phyloP scores from a whole-genome alignment of 1,284 basidiomycete species.

The Malassezia restricta region DNA sequence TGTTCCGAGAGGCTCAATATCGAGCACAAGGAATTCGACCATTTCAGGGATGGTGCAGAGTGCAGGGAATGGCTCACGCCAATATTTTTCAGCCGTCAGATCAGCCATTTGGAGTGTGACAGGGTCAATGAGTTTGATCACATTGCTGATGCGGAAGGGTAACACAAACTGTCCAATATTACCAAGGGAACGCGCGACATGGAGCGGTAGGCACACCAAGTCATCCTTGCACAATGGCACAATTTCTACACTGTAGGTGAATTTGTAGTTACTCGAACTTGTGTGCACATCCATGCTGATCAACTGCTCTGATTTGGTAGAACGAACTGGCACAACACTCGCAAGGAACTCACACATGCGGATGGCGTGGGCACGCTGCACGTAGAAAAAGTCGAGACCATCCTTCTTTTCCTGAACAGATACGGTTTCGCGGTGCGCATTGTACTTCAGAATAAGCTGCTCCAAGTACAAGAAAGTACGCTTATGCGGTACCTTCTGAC shows the following conservation, averaged over 20 bases:
- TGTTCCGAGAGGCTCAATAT: constrained; percentile 60
- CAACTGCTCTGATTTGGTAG: constrained; percentile 83
- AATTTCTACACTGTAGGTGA: constrained; percentile 94
- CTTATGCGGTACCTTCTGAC: constrained; percentile 80
- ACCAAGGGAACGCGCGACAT: constrained; percentile 66
- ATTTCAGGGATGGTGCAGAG: constrained; percentile 73
- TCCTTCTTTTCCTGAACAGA: constrained; percentile 84
- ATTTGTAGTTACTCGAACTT: constrained; percentile 89
- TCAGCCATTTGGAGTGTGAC: constrained; percentile 73
- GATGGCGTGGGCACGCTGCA: constrained; percentile 74
- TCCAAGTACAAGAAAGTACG: constrained; percentile 95
- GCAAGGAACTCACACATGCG: constrained; percentile 95
- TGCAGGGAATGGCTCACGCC: constrained; percentile 74
- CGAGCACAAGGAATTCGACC: constrained; percentile 86
- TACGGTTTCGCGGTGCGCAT: constrained; percentile 90
- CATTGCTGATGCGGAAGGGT: constrained; percentile 81
- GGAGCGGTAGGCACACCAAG: constrained; percentile 73
- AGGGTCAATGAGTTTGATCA: constrained; percentile 80
- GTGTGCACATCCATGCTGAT: constrained; percentile 85
- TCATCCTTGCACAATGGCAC: constrained; percentile 96
- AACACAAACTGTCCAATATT: constrained; percentile 78
- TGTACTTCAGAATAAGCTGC: constrained; percentile 91
- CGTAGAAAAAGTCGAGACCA: constrained; percentile 93
- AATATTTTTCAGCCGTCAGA: constrained; percentile 69
- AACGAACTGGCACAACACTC: constrained; percentile 72